A percentile compares a stretch with the other conserved stretches of the same genome.
Evolutionary conservation across 163 green algal genomes (phyloP).

Genomic region (Chlamydomonas reinhardtii): DNA sequence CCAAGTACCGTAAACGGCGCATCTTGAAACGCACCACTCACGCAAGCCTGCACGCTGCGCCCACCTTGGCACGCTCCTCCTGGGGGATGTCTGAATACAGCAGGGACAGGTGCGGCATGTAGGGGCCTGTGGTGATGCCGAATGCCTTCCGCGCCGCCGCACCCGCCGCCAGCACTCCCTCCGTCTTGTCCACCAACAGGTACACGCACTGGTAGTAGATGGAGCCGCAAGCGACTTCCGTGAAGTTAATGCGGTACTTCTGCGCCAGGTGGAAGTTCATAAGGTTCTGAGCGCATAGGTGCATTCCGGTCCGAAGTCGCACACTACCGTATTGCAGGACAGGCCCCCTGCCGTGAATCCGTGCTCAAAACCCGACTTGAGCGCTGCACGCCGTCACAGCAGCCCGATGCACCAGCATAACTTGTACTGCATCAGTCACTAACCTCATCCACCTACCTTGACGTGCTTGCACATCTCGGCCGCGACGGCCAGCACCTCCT

Average conservation of each 20-base stretch:
- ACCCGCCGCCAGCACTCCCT: conserved; percentile 46
- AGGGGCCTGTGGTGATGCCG: conserved; percentile 41
- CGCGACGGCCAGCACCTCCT: conserved; percentile 24
- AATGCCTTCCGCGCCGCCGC: conserved; percentile 45
- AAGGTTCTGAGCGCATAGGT: too few species aligned
- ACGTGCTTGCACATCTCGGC: conserved; percentile 45
- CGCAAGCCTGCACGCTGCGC: too few species aligned
- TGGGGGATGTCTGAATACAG: conserved; percentile 57
- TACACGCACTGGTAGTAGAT: conserved; percentile 70
- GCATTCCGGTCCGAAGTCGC: too few species aligned
- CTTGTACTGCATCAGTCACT: too few species aligned
- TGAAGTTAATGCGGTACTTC: conserved; percentile 68
- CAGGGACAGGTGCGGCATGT: conserved; percentile 76
- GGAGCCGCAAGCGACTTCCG: conserved; percentile 52
- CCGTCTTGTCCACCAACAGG: conserved; percentile 62
- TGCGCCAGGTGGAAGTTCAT: conserved; percentile 7
- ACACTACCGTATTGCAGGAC: too few species aligned
- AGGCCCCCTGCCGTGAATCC: too few species aligned
- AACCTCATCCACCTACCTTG: conserved; percentile 42
- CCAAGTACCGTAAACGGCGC: too few species aligned
- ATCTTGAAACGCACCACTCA: too few species aligned
- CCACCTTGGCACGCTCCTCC: conserved; percentile 1
- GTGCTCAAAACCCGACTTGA: too few species aligned
- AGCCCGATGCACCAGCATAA: too few species aligned
- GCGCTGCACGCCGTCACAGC: too few species aligned